Evolutionary conservation across 108 stramenopile genomes (phyloP), one percentile per base, ranked within the genome.

Genomic region (Aureococcus anophagefferens): DNA sequence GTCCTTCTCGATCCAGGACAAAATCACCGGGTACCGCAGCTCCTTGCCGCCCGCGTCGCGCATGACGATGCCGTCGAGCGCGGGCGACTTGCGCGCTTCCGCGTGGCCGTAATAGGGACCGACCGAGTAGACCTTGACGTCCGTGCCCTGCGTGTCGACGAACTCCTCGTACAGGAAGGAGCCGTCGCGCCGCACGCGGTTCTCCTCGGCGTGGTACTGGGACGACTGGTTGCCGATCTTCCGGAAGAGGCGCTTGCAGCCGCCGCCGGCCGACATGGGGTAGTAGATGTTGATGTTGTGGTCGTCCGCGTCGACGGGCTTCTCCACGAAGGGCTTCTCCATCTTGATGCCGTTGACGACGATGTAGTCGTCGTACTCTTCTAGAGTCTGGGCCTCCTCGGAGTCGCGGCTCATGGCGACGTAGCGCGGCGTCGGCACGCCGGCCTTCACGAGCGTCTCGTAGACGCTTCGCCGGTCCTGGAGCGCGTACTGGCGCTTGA

Each of bases 71-170:
- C 98, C 98, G 84, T 99, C 98, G 28, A 99, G 91, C 15, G 93
- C 86, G 0, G 98, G 98, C 33, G 85, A 87, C 79, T 99, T 99
- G 36, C 98, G 76, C 0, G 98, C 98, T 77, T 99, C 98, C 44
- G 96, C 96, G 77, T 99, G 98, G 45, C 96, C 98, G 78, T 99
- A 99, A 66, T 95, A 92, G 3, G 95, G 92, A 0, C 95, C 96
- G 7, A 99, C 98, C 17, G 94, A 93, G 80, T 98, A 95, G 84
- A 99, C 94, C 82, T 99, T 99, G 21, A 99, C 96, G 76, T 99
- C 98, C 1, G 96, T 96, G 0, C 98, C 98, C 73, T 97, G 95
- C 0, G 98, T 99, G 73, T 89, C 88, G 35, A 99, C 89, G 79
- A 99, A 99, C 65, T 89, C 90, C 76, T 99, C 98, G 78, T 99